These are phyloP conservation scores for Tilletia walkeri DNA, from an alignment of 1,284 basidiomycete species.

Conservation along the genomic window DNA sequence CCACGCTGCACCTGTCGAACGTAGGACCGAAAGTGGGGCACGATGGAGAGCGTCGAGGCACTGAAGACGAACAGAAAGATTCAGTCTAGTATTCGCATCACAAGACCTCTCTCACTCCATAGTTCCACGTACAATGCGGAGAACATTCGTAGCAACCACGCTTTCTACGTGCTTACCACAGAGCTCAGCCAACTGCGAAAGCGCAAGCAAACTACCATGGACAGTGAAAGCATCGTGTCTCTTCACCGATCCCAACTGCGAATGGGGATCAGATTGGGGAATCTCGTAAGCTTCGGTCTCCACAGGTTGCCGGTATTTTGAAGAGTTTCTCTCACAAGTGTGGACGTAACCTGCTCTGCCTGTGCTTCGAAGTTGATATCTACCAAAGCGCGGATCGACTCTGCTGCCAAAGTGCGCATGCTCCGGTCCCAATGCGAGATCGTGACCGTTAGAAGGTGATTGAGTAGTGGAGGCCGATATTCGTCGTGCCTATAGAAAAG, in stretches of 20 bases:
- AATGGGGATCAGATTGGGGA: neutral
- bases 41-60: slow-evolving; percentile 62
- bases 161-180: slow-evolving; percentile 57
- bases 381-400: slow-evolving; percentile 71
- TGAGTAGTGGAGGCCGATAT: slow-evolving; percentile 71
- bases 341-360: slow-evolving; percentile 44
- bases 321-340: slow-evolving; percentile 5
- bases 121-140: neutral
- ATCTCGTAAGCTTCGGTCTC: neutral
- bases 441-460: slow-evolving; percentile 73
- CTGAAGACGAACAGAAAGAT: neutral
- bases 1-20: slow-evolving; percentile 71
- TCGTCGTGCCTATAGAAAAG: slow-evolving; percentile 59
- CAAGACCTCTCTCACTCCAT: neutral
- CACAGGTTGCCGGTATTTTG: neutral
- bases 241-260: neutral
- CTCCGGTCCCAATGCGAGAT: slow-evolving; percentile 84
- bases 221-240: slow-evolving; percentile 67
- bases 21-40: slow-evolving; percentile 64
- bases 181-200: slow-evolving; percentile 68
- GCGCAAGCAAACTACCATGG: slow-evolving; percentile 76
- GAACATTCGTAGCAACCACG: slow-evolving; percentile 6
- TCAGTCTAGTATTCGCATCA: too few species aligned
- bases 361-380: slow-evolving; percentile 64
- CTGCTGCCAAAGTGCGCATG: slow-evolving; percentile 77